Evolutionary conservation across 257 asterid genomes (phyloP).

Genomic region (Nicotiana sylvestris): DNA sequence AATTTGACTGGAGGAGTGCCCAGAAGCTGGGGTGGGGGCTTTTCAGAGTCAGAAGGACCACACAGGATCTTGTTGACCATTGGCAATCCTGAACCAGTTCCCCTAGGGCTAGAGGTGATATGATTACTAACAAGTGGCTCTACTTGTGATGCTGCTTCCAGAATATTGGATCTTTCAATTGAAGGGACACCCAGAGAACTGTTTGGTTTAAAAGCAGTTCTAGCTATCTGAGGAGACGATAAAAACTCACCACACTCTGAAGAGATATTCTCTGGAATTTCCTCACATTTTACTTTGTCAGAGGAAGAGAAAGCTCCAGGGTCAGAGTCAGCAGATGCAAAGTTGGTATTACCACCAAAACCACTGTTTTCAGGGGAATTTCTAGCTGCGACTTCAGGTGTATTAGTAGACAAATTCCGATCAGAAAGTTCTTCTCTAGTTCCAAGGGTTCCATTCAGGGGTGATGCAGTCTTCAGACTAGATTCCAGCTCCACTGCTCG

Average conservation of each 20-base stretch:
- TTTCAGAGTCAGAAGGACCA: slow-evolving; percentile 32
- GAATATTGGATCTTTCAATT: slow-evolving; percentile 23
- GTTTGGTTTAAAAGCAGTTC: slow-evolving; percentile 24
- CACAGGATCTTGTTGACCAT: slow-evolving; percentile 26
- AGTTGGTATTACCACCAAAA: not conserved
- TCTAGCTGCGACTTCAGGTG: slow-evolving; percentile 1
- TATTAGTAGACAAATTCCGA: slow-evolving; percentile 12
- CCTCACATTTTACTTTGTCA: slow-evolving; percentile 8
- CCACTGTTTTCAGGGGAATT: slow-evolving; percentile 14
- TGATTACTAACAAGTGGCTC: slow-evolving; percentile 30
- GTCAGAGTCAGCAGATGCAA: slow-evolving; percentile 15
- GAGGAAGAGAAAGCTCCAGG: slow-evolving; percentile 12
- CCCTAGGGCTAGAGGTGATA: slow-evolving; percentile 29
- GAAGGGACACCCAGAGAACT: slow-evolving; percentile 27
- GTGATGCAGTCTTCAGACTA: slow-evolving; percentile 36
- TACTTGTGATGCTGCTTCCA: slow-evolving; percentile 27
- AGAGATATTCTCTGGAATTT: slow-evolving; percentile 16
- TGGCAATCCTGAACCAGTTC: slow-evolving; percentile 20
- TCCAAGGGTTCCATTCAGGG: slow-evolving; percentile 20
- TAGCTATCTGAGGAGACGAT: slow-evolving; percentile 37
- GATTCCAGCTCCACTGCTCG: slow-evolving; percentile 34
- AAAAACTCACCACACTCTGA: slow-evolving; percentile 23
- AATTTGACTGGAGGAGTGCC: slow-evolving; percentile 45
- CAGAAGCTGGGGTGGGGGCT: slow-evolving; percentile 49
- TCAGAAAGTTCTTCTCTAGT: not conserved